phyloP scores from a whole-genome alignment of 805 yeast genomes.

The Candida boleticola region DNA sequence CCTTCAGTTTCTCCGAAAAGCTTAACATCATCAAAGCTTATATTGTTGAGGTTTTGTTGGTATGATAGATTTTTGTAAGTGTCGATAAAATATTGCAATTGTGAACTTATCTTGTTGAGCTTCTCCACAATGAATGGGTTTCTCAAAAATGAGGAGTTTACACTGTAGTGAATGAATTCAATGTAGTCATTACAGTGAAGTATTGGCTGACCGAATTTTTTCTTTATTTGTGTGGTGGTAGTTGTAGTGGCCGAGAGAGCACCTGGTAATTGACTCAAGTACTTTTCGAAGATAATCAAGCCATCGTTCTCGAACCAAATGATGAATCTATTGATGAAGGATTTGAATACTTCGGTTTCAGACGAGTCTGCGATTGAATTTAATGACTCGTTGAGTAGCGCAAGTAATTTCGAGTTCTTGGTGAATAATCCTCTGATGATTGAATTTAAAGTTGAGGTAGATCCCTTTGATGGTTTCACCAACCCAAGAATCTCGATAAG shows the following conservation, averaged over 20 bases:
- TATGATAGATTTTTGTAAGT: constrained; percentile 9
- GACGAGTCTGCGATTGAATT: constrained; percentile 13
- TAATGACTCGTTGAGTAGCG: constrained; percentile 12
- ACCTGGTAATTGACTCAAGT: constrained; percentile 15
- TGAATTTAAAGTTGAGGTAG: constrained; percentile 25
- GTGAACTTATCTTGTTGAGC: constrained; percentile 11
- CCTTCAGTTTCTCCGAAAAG: constrained; percentile 20
- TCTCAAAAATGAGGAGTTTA: constrained; percentile 17
- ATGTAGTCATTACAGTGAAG: constrained; percentile 29
- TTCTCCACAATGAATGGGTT: constrained; percentile 41
- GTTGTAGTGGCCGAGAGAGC: constrained; percentile 13
- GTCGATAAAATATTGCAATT: constrained; percentile 12
- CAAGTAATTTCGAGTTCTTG: constrained; percentile 29
- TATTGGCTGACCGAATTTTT: constrained; percentile 26
- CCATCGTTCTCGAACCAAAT: constrained; percentile 37
- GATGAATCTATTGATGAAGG: constrained; percentile 36
- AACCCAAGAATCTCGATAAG: constrained; percentile 34
- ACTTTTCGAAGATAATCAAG: constrained; percentile 34
- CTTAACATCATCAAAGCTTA: constrained; percentile 34
- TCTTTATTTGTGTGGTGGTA: background rate
- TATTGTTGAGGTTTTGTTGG: constrained; percentile 22
- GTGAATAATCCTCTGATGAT: constrained; percentile 41
- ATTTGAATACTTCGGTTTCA: constrained; percentile 30
- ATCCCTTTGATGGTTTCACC: constrained; percentile 27
- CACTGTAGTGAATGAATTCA: constrained; percentile 21